Conservation (phyloP, 208 protist genomes). For the Trypanosomatidae sp. region DNA sequence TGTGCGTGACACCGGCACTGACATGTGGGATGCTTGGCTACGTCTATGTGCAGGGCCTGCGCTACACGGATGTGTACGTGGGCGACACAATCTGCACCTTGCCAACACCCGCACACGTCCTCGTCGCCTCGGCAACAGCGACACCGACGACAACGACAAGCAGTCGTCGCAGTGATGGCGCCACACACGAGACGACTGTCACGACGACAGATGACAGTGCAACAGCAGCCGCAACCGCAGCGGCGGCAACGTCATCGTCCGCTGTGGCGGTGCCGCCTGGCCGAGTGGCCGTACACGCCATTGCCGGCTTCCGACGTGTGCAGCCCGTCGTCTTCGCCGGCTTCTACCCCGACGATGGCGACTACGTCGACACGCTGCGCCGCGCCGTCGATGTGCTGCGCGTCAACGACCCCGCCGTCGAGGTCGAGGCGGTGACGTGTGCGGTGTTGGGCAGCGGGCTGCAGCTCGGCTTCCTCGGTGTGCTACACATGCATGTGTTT, state of each 20-base stretch:
- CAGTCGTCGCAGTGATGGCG: too few relatives aligned
- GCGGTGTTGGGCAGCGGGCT: conserved; percentile 87
- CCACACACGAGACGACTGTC: too few relatives aligned
- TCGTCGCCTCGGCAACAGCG: too few relatives aligned
- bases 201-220: too few relatives aligned
- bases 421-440: conserved; percentile 65
- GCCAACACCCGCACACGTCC: conserved; percentile 34
- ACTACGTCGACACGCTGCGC: conserved; percentile 74
- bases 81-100: conserved; percentile 91
- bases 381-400: conserved; percentile 87
- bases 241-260: background rate
- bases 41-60: conserved; percentile 74
- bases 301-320: conserved; percentile 58
- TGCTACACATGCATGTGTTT: conserved; percentile 98
- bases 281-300: conserved; percentile 16
- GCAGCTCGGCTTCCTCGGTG: conserved; percentile 95
- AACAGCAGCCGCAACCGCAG: background rate
- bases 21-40: conserved; percentile 95
- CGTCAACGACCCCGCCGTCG: conserved; percentile 92
- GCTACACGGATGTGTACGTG: conserved; percentile 79
- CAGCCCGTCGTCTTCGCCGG: conserved; percentile 94
- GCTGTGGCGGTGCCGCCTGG: too few relatives aligned
- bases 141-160: background rate
- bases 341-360: conserved; percentile 90
- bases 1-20: conserved; percentile 58